Conservation (phyloP, 495 filamentous ascomycete species). For the Penicillium goetzii region DNA sequence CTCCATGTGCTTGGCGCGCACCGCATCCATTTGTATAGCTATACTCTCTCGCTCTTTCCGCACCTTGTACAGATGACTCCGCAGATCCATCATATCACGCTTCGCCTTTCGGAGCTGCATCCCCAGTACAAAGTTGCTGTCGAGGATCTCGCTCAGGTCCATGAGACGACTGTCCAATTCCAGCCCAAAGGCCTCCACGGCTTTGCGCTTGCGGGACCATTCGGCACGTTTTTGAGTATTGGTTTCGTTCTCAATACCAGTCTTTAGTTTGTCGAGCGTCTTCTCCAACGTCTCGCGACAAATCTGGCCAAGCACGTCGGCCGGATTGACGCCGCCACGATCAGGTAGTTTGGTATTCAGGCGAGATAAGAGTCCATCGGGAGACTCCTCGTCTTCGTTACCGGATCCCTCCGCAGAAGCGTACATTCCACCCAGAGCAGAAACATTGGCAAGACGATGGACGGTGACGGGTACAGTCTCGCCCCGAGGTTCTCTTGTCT, state of each 20-base stretch:
- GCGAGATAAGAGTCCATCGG: constrained; percentile 38
- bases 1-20: constrained; percentile 60
- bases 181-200: constrained; percentile 68
- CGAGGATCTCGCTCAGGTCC: constrained; percentile 56
- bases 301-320: constrained; percentile 71
- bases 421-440: constrained; percentile 31
- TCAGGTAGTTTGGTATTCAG: constrained; percentile 49
- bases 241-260: constrained; percentile 42
- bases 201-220: constrained; percentile 62
- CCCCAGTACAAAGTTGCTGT: constrained; percentile 65
- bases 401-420: constrained; percentile 26
- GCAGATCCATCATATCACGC: constrained; percentile 65
- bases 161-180: constrained; percentile 68
- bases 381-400: constrained; percentile 39
- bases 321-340: constrained; percentile 66
- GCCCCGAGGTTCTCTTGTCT: constrained; percentile 40
- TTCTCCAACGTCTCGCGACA: constrained; percentile 69
- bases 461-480: constrained; percentile 52
- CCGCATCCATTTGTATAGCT: constrained; percentile 69
- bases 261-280: constrained; percentile 45
- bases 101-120: constrained; percentile 65
- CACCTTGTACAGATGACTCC: constrained; percentile 65
- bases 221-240: constrained; percentile 51
- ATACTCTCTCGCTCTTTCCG: constrained; percentile 67
- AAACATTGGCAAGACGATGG: constrained; percentile 46